Evolutionary conservation across 495 filamentous ascomycete species (phyloP).

Genomic region (Tuber magnatum): DNA sequence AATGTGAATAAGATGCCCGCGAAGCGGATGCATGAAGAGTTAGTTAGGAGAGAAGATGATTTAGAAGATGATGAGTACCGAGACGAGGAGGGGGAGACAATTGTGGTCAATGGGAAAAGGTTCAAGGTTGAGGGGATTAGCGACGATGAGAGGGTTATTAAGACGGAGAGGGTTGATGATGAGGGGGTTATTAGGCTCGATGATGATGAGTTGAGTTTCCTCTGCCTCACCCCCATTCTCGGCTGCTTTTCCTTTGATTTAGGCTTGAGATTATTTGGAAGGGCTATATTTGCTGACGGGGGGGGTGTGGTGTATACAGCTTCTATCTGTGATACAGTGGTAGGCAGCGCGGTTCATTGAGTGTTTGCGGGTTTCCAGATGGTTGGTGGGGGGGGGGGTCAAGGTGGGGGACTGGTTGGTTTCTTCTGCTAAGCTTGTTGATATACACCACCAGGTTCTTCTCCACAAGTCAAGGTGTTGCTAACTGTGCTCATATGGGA

Average conservation of each 20-base stretch:
- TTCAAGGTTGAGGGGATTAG: constrained; percentile 6
- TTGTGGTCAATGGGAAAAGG: not conserved
- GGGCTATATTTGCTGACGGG: not conserved
- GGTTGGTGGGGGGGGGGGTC: not conserved
- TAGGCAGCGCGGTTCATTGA: not conserved
- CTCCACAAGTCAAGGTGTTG: not conserved
- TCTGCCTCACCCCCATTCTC: not conserved
- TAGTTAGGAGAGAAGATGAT: not conserved
- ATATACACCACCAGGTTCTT: not conserved
- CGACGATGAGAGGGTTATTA: constrained; percentile 13
- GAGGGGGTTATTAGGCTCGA: constrained; percentile 23
- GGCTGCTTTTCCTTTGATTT: not conserved
- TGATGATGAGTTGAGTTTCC: constrained; percentile 30
- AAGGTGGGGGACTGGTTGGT: not conserved
- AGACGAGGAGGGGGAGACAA: not conserved
- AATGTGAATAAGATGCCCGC: constrained; percentile 8
- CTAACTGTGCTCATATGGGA: not conserved
- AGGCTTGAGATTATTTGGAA: not conserved
- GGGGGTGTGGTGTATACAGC: not conserved
- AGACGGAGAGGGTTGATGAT: constrained; percentile 25
- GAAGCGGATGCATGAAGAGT: not conserved
- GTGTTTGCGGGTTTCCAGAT: not conserved
- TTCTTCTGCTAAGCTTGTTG: not conserved
- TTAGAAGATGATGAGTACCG: not conserved
- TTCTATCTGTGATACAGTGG: not conserved